phyloP scores from a whole-genome alignment of 1,284 basidiomycete genomes.

The Rhodotorula sp. region DNA sequence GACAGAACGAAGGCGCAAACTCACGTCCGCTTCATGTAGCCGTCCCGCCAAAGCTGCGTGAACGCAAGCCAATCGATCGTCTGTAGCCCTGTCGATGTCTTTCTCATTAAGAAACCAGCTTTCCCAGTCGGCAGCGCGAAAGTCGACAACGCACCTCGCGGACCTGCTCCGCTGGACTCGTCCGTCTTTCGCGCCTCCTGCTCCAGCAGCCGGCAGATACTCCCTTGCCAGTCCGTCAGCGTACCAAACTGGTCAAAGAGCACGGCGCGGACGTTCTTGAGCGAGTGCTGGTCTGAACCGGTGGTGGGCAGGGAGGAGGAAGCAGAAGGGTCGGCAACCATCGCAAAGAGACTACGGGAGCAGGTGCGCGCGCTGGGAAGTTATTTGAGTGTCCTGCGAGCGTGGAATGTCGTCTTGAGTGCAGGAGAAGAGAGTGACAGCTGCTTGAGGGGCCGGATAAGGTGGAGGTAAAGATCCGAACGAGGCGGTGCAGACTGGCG shows the following conservation, averaged over 20 bases:
- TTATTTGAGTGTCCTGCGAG: too few species aligned
- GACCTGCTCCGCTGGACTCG: background rate
- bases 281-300: constrained; percentile 1
- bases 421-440: too few species aligned
- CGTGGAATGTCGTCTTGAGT: too few species aligned
- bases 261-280: constrained; percentile 55
- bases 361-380: too few species aligned
- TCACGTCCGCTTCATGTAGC: constrained; percentile 38
- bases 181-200: background rate
- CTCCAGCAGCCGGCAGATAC: constrained; percentile 14
- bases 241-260: constrained; percentile 58
- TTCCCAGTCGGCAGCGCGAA: too few species aligned
- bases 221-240: constrained; percentile 45
- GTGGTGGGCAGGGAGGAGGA: background rate
- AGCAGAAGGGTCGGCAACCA: background rate
- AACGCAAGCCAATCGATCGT: constrained; percentile 22
- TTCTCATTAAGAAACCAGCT: background rate
- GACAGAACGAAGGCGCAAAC: background rate
- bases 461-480: background rate
- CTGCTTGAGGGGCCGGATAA: too few species aligned
- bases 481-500: background rate
- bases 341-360: too few species aligned
- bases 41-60: constrained; percentile 29
- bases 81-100: background rate
- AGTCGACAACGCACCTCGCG: background rate